Base-by-base conservation (phyloP, 441 rosid species). In the Syzygium malaccense region DNA sequence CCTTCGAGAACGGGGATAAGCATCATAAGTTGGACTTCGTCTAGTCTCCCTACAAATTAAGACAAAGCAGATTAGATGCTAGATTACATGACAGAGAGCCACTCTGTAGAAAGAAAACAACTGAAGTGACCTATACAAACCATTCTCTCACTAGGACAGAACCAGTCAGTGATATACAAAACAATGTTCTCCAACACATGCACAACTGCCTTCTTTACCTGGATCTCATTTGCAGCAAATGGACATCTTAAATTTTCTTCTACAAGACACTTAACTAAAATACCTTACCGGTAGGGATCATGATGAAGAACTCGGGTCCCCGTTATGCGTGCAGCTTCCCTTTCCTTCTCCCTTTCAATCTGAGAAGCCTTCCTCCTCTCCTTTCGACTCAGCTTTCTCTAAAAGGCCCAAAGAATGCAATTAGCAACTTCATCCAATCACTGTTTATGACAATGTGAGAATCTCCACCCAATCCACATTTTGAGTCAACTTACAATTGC, bases 281-380 rank as follows among this genome's bases (percentile, higher is more conserved):
- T n/a, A 66, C 88, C 90, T 88, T 91, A 98, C 99, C 99, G 92
- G 91, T 98, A 97, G 26, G 99, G 99, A 93, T 98, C 99, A 92
- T 94, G 94, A 90, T 93, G 97, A 83, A 95, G 92, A 89, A 93
- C 94, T 80, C 94, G 92, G 37, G 94, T 92, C 89, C 98, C 99
- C 12, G 93, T 90, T 89, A 89, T 86, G 87, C 97, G 88, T 37
- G 98, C 94, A 86, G 96, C 92, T 92, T 95, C 99, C 92, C 96
- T 94, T 91, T 98, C 98, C 92, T 93, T 95, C 90, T 97, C 99
- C 93, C 98, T 95, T 91, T 95, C 99, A 86, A 94, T 93, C 89
- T 96, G 98, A 87, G 99, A 98, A 89, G 95, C 98, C 92, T 97
- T 98, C 88, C 99, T 95, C 92, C 99, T 95, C 93, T 98, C 99